Evolutionary conservation across 2,329 filamentous ascomycete genomes (phyloP), one percentile per base, ranked within the genome.

Genomic region (Nigrograna mackinnonii): DNA sequence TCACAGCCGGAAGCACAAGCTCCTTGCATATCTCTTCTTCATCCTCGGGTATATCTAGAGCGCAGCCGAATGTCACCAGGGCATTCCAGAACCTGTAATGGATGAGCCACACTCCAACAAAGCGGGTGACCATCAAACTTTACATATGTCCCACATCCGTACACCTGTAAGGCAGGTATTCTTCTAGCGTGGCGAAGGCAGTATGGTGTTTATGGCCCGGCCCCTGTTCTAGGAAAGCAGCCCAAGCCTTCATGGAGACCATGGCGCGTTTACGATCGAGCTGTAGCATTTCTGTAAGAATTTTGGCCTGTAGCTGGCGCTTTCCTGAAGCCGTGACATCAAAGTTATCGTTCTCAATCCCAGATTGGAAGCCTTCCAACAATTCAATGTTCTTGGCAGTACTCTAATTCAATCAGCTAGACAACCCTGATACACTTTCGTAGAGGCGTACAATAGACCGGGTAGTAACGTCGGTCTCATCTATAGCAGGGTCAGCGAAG

Each of bases 21-120:
- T 28, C 45, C 28, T 47, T 55, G 22, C 58, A 63, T 3, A 60
- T 43, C 0, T 64, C 57, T 5, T 58, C 36, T 31, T 74, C 69
- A 4, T 64, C 37, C 3, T 66, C 57, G 12, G 68, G 67, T 19
- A 73, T 71, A 2, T 55, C 66, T 12, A 74, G 52, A 1, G 52
- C 67, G 50, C 64, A 56, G 3, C 55, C 68, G 39, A 73, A 73
- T 5, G 66, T 71, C 5, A 70, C 39, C 4, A 62, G 46, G 6
- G 62, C 68, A 43, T 55, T 61, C 61, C 67, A 67, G 34, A 69
- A 54, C 43, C 67, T 70, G 16, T 9, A 12, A 14, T 9, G 11
- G n/a, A n/a, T 28, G 9, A 28, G 24, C 24, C 24, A 9, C 9
- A 9, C 24, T 28, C n/a, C n/a, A 9, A 28, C 24, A 28, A 28